Percentiles rank a stretch among this genome's conserved stretches.
These are phyloP conservation scores for Prunus kanzakura DNA, from an alignment of 306 rosid species.

Conservation along the genomic window DNA sequence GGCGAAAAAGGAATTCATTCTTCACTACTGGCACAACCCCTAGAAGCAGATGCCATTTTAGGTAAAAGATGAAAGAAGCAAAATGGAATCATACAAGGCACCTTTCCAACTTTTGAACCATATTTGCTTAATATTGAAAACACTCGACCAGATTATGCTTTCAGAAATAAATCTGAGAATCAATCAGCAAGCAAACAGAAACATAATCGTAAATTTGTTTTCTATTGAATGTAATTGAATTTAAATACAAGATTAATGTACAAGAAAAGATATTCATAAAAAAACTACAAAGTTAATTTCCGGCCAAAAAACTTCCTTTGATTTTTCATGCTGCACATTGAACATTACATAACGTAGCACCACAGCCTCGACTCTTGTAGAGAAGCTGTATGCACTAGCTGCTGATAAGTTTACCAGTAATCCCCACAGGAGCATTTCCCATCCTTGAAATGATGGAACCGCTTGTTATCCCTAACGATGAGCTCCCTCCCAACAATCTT, in stretches of 20 bases:
- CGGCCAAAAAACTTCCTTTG: background rate
- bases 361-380: background rate
- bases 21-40: background rate
- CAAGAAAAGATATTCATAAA: background rate
- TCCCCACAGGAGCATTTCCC: slow-evolving; percentile 92
- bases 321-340: slow-evolving; percentile 11
- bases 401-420: slow-evolving; percentile 57
- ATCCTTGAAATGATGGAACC: slow-evolving; percentile 90
- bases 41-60: background rate
- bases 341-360: background rate
- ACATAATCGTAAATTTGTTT: background rate
- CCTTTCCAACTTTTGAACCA: too few species aligned
- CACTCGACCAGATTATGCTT: background rate
- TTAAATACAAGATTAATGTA: slow-evolving; percentile 12
- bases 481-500: slow-evolving; percentile 90
- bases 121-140: too few species aligned
- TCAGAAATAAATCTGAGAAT: slow-evolving; percentile 1
- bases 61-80: background rate
- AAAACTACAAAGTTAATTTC: background rate
- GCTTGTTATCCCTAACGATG: slow-evolving; percentile 90
- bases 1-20: background rate
- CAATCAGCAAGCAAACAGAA: background rate
- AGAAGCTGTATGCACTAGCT: slow-evolving; percentile 14
- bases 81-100: background rate
- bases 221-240: slow-evolving; percentile 7